Conservation (phyloP, 495 filamentous ascomycete species). For the Parmelia sp. region DNA sequence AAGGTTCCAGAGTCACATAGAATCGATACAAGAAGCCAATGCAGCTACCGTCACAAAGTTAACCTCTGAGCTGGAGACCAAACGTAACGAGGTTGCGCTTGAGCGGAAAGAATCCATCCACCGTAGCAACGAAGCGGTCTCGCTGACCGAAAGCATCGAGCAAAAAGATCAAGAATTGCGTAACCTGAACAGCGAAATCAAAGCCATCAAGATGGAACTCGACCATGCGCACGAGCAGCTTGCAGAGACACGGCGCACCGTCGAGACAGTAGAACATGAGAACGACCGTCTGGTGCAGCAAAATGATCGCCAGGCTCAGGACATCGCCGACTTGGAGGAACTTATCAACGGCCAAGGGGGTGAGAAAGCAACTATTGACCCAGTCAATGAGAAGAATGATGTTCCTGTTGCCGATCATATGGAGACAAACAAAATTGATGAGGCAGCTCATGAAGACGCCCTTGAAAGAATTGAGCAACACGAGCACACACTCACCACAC, state of each 20-base stretch:
- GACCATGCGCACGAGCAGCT: constrained; percentile 33
- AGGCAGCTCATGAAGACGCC: constrained; percentile 37
- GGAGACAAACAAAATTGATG: constrained; percentile 16
- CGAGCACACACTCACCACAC: constrained; percentile 34
- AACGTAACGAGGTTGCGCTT: constrained; percentile 16
- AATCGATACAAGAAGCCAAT: constrained; percentile 3
- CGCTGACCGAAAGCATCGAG: constrained; percentile 39
- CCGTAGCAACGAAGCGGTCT: constrained; percentile 27
- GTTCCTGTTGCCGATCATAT: background rate
- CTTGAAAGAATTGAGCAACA: constrained; percentile 39
- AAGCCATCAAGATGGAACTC: constrained; percentile 27
- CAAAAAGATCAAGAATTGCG: constrained; percentile 40
- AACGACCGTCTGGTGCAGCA: constrained; percentile 37
- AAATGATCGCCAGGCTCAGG: constrained; percentile 19
- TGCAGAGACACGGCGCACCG: constrained; percentile 38
- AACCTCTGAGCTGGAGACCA: constrained; percentile 14
- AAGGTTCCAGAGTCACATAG: constrained; percentile 2
- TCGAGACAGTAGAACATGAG: constrained; percentile 43
- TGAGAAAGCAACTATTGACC: constrained; percentile 29
- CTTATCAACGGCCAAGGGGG: constrained; percentile 34
- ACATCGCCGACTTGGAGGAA: constrained; percentile 10
- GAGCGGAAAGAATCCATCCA: constrained; percentile 37
- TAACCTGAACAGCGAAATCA: constrained; percentile 18
- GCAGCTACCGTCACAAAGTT: constrained; percentile 8
- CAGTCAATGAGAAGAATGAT: background rate